Evolutionary conservation across 768 basidiomycete genomes (phyloP).

Genomic region (Cyclocybe aegerita): DNA sequence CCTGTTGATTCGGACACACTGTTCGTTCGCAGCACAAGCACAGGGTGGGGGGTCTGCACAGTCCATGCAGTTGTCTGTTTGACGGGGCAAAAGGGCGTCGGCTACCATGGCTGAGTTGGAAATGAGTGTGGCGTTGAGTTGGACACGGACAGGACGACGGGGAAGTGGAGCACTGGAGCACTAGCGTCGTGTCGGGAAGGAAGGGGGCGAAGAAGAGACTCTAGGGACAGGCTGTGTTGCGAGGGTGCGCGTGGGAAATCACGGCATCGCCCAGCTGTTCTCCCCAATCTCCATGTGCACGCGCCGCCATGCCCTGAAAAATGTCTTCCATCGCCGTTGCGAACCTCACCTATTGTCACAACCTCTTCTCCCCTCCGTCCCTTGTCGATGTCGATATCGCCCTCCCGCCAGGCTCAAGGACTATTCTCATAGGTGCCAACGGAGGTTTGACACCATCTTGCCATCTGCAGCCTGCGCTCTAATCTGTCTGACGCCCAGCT

Average conservation of each 20-base stretch:
- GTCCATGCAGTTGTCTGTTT: constrained; percentile 39
- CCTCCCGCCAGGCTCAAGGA: constrained; percentile 76
- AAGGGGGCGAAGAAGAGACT: constrained; percentile 16
- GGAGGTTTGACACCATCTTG: constrained; percentile 61
- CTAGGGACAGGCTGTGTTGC: constrained; percentile 9
- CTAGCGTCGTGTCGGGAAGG: constrained; percentile 16
- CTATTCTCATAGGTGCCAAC: constrained; percentile 89
- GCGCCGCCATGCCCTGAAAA: constrained; percentile 1
- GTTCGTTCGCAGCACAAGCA: constrained; percentile 52
- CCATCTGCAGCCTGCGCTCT: constrained; percentile 9
- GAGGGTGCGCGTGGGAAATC: constrained; percentile 18
- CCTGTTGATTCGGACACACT: constrained; percentile 63
- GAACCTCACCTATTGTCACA: constrained; percentile 61
- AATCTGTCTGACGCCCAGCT: constrained; percentile 38
- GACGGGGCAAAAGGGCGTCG: constrained; percentile 39
- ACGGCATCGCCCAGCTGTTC: neutral
- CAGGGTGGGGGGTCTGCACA: constrained; percentile 55
- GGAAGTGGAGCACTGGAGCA: constrained; percentile 9
- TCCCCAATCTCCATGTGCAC: neutral
- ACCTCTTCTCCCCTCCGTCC: constrained; percentile 40
- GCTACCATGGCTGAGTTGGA: constrained; percentile 33
- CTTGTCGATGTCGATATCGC: constrained; percentile 64
- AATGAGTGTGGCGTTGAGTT: constrained; percentile 27
- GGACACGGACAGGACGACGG: constrained; percentile 12
- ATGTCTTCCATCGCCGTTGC: constrained; percentile 40